Evolutionary conservation across 192 early-diverging fungal genomes (phyloP).

Genomic region (Kickxella alabastrina): DNA sequence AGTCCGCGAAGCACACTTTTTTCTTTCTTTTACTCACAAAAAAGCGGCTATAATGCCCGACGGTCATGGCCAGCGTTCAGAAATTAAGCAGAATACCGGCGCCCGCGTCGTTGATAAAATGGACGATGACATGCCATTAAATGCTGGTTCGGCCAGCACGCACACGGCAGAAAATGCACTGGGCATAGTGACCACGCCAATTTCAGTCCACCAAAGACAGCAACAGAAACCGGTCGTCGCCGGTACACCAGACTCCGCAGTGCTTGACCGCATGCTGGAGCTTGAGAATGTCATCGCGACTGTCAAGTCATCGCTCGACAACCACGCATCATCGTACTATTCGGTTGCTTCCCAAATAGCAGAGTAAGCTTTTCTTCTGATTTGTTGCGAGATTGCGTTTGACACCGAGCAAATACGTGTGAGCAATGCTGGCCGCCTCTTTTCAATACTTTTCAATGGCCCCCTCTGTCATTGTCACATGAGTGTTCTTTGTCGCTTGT

Average conservation of each 20-base stretch:
- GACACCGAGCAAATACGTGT: no score
- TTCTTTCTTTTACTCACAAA: not conserved
- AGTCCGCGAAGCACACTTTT: no score
- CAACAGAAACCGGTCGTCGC: not conserved
- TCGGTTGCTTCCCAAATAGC: conserved; percentile 53
- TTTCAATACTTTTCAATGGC: no score
- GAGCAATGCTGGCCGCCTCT: not conserved
- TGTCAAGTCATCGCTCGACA: conserved; percentile 45
- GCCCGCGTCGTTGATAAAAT: no score
- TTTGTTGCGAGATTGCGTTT: not conserved
- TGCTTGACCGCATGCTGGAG: conserved; percentile 36
- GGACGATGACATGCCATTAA: no score
- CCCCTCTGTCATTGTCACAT: conserved; percentile 2
- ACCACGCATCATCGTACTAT: conserved; percentile 46
- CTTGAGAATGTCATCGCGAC: conserved; percentile 35
- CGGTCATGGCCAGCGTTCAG: not conserved
- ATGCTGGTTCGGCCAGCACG: not conserved
- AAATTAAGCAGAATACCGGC: not conserved
- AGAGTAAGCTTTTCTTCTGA: conserved; percentile 22
- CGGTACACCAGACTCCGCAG: conserved; percentile 3
- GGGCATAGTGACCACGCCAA: conserved; percentile 4
- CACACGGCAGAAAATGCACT: not conserved
- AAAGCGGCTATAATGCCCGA: not conserved
- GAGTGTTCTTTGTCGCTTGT: conserved; percentile 1
- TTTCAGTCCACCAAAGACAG: not conserved